Evolutionary conservation across 2,329 filamentous ascomycete species (phyloP), one percentile per base, ranked within the genome.

Genomic region (Thermothelomyces thermophilus): DNA sequence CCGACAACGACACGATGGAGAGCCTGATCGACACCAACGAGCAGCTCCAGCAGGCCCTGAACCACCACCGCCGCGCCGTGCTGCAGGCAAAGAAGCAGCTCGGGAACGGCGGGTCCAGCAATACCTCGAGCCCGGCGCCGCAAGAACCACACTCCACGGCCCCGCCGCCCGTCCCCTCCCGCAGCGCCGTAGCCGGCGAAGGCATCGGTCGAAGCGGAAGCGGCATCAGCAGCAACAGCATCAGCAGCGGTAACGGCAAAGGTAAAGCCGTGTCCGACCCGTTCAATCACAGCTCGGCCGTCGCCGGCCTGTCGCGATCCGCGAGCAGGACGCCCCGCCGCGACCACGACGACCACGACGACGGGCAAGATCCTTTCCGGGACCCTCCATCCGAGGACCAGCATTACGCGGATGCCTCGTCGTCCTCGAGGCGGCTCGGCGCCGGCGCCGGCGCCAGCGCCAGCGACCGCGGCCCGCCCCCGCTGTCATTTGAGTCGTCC

Each of bases 21-120:
- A 90, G 83, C 13, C 73, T 98, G 54, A 95, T 98, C 62, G 90
- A 96, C 67, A 93, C 89, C 13, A 95, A 95, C 64, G 93, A 97
- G 67, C 86, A 91, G 64, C 74, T 98, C 26, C 87, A 88, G 53
- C 80, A 87, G 39, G 84, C 90, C 0, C 75, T 91, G 35, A 93
- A 83, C 56, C 83, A 89, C 63, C 88, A 96, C 66, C 88, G 95
- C 67, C 82, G 90, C 48, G 85, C 89, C 9, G 72, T 94, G 35
- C 69, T 84, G n/a, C 75, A 74, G 51, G 79, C 81, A 2, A 71
- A 76, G 54, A 83, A 83, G 62, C 70, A 75, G 33, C 65, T 77
- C 4, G 75, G 63, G 49, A 60, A 65, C 20, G 30, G 3, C 26
- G 24, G 47, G 20, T 62, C 61, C 39, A 55, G 55, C 40, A 60